phyloP scores from a whole-genome alignment of 2,329 filamentous ascomycete species.

The Sporothrix phasma region DNA sequence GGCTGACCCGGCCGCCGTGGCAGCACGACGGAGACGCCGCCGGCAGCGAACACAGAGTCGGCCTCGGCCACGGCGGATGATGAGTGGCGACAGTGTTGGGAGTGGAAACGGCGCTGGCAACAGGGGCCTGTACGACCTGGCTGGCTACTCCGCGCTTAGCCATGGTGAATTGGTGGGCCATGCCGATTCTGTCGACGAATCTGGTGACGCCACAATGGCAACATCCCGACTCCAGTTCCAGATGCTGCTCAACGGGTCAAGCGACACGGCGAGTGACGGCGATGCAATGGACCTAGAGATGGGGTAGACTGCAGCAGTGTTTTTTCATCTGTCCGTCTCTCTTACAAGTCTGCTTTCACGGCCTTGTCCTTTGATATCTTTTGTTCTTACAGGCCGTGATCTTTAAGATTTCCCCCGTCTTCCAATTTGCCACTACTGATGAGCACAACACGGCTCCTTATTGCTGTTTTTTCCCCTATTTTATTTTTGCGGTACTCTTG shows the following conservation, averaged over 20 bases:
- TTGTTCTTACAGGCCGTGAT: background rate
- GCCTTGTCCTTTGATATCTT: no score
- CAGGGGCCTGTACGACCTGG: background rate
- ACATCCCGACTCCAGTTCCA: background rate
- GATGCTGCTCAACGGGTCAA: background rate
- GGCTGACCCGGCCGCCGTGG: background rate
- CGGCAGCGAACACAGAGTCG: constrained; percentile 12
- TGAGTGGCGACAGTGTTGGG: background rate
- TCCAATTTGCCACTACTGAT: background rate
- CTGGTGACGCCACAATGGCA: background rate
- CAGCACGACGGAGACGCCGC: background rate
- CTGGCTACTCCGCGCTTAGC: background rate
- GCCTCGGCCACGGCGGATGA: background rate
- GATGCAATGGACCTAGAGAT: constrained; percentile 9
- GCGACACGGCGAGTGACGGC: constrained; percentile 5
- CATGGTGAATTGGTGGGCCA: background rate
- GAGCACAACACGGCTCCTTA: no score
- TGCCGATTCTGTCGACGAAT: background rate
- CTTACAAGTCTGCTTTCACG: background rate
- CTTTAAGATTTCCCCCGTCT: background rate
- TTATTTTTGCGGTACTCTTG: no score
- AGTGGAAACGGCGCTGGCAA: background rate
- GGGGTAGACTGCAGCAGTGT: background rate
- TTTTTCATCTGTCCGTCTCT: background rate
- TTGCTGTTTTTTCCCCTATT: no score